phyloP scores from a whole-genome alignment of 768 basidiomycete genomes.

The Cystofilobasidium bisporidii region DNA sequence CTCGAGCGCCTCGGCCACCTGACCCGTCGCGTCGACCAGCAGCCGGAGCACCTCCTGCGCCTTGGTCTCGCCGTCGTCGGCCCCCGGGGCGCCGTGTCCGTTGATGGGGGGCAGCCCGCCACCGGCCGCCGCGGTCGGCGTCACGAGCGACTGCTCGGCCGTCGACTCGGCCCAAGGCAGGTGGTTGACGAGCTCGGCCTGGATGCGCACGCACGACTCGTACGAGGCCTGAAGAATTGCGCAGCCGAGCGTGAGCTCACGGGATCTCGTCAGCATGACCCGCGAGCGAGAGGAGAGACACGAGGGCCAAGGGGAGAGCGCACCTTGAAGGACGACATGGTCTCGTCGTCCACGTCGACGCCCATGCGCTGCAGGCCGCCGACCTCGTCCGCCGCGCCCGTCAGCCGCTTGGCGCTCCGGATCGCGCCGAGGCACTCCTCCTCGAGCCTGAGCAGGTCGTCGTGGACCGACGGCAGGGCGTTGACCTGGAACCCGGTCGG shows the following conservation, averaged over 20 bases:
- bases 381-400: neutral
- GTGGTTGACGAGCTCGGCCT: conserved; percentile 24
- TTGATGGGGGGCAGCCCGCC: neutral
- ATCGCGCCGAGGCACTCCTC: conserved; percentile 16
- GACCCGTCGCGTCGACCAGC: conserved; percentile 15
- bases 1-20: conserved; percentile 19
- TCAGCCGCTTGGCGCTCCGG: neutral
- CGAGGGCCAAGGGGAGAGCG: no score
- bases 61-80: conserved; percentile 11
- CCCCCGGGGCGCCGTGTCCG: conserved; percentile 12
- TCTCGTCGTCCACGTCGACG: neutral
- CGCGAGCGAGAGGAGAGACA: no score
- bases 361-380: neutral
- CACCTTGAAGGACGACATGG: neutral
- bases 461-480: conserved; percentile 8
- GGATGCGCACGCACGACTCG: conserved; percentile 16
- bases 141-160: conserved; percentile 23
- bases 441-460: conserved; percentile 18
- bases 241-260: no score
- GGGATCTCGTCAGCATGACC: no score
- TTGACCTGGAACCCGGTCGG: neutral
- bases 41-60: conserved; percentile 17
- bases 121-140: neutral
- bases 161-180: conserved; percentile 27
- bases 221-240: conserved; percentile 20